phyloP scores from a whole-genome alignment of 1,284 basidiomycete species.

The Trametes hirsuta region DNA sequence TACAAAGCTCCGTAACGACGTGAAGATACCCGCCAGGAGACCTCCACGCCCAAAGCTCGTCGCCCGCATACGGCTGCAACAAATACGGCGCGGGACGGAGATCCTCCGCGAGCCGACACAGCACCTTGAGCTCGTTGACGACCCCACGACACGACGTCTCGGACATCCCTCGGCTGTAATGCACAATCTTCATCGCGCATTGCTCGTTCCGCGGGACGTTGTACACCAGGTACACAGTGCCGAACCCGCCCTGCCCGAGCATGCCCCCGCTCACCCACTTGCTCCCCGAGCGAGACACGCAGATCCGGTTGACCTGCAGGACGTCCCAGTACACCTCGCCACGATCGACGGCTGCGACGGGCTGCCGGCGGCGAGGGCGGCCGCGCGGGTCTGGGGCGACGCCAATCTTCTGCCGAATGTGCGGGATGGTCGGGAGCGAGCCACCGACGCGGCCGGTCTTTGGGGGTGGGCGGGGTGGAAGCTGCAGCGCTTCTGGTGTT shows the following conservation, averaged over 20 bases:
- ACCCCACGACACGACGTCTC: conserved; percentile 19
- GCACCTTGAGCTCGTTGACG: conserved; percentile 31
- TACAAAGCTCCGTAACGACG: conserved; percentile 29
- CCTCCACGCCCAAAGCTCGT: conserved; percentile 29
- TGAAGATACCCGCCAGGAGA: conserved; percentile 26
- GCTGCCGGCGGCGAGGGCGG: neutral
- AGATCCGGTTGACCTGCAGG: conserved; percentile 7
- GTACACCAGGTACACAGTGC: conserved; percentile 27
- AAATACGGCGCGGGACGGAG: conserved; percentile 20
- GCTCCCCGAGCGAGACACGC: neutral
- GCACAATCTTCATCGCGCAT: conserved; percentile 32
- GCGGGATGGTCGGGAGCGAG: neutral
- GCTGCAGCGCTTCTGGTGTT: neutral
- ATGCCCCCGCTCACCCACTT: conserved; percentile 25
- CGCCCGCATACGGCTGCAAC: conserved; percentile 20
- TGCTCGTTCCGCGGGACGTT: conserved; percentile 12
- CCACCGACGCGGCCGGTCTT: neutral
- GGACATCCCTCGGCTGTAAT: conserved; percentile 13
- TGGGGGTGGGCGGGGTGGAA: neutral
- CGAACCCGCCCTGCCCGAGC: conserved; percentile 29
- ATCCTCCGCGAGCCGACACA: conserved; percentile 15
- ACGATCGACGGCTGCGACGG: neutral
- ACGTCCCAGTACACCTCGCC: neutral
- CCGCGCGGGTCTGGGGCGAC: neutral
- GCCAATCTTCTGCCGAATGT: conserved; percentile 2